Conservation (phyloP, 257 asterid genomes). For the Solanum sitiens region DNA sequence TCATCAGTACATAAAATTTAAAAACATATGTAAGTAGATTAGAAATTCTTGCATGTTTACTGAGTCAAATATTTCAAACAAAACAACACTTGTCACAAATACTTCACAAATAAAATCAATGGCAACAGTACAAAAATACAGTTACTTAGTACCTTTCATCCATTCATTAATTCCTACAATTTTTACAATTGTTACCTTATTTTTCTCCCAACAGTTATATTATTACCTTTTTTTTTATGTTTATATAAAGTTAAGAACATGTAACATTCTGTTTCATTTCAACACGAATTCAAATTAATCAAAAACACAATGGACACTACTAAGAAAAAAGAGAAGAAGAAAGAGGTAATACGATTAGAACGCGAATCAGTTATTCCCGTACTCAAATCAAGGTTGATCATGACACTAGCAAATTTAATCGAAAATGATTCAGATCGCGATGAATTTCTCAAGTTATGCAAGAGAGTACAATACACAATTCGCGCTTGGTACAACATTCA, state of each 20-base stretch:
- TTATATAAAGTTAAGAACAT: neutral
- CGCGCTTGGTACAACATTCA: slow-evolving; percentile 95
- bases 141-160: neutral
- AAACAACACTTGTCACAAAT: neutral
- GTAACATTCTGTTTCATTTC: neutral
- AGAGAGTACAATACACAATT: slow-evolving; percentile 89
- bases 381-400: slow-evolving; percentile 80
- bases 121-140: neutral
- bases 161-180: neutral
- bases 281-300: neutral
- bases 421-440: slow-evolving; percentile 77
- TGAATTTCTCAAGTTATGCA: slow-evolving; percentile 85
- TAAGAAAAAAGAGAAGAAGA: slow-evolving; percentile 15
- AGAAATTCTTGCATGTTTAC: neutral
- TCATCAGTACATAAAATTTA: neutral
- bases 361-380: slow-evolving; percentile 89
- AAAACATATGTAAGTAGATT: neutral
- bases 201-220: neutral
- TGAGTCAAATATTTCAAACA: neutral
- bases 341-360: slow-evolving; percentile 84
- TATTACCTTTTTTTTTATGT: neutral
- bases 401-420: slow-evolving; percentile 78
- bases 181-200: neutral
- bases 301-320: neutral
- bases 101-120: neutral